These are phyloP conservation scores for Nicotiana undulata DNA, from an alignment of 257 asterid species.

Conservation along the genomic window DNA sequence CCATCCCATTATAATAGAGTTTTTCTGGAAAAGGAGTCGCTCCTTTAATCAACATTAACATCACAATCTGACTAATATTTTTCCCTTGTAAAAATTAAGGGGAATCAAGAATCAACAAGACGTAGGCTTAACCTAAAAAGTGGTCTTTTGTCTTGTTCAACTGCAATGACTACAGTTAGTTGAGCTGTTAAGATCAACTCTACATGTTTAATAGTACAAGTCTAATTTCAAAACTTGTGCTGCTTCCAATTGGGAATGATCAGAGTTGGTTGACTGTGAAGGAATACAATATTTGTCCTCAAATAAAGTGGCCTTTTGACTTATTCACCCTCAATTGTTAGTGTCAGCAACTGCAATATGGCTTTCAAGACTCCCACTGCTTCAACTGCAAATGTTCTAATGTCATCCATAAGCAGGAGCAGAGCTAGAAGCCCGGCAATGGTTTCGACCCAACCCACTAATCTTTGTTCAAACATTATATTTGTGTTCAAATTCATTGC, in stretches of 20 bases:
- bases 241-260: not conserved
- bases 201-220: not conserved
- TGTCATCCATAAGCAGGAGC: not conserved
- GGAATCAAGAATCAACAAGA: not conserved
- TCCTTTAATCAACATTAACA: not conserved
- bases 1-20: not conserved
- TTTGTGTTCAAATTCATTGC: too few species aligned
- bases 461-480: too few species aligned
- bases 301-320: not conserved
- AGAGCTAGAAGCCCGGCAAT: too few species aligned
- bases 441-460: too few species aligned
- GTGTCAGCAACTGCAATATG: not conserved
- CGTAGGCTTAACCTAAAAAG: not conserved
- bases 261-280: not conserved
- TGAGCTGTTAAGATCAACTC: not conserved
- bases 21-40: not conserved
- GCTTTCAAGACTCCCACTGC: not conserved
- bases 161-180: not conserved
- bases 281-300: too few species aligned
- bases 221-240: not conserved
- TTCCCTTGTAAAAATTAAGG: not conserved
- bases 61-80: not conserved
- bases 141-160: not conserved
- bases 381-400: not conserved
- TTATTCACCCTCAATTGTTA: not conserved